Evolutionary conservation across 2,329 filamentous ascomycete genomes (phyloP).

Genomic region (Chaetomiaceae sp.): DNA sequence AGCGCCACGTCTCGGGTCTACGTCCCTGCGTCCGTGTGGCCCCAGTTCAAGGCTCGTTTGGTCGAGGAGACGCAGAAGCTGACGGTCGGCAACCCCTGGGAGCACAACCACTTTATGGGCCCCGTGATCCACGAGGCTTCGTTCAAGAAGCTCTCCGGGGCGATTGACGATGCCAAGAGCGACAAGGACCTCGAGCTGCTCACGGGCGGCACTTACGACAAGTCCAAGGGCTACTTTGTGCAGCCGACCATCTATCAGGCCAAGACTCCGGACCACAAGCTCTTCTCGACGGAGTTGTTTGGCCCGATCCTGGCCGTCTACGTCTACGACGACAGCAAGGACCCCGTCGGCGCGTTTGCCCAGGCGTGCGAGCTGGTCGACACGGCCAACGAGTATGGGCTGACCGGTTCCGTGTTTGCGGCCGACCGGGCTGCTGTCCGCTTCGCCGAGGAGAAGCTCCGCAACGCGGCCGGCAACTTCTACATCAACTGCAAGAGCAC

Average conservation of each 20-base stretch:
- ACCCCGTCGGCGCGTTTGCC: slow-evolving; percentile 40
- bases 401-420: slow-evolving; percentile 49
- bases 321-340: slow-evolving; percentile 44
- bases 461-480: slow-evolving; percentile 54
- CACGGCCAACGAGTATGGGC: slow-evolving; percentile 63
- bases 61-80: slow-evolving; percentile 36
- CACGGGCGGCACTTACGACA: slow-evolving; percentile 42
- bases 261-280: slow-evolving; percentile 38
- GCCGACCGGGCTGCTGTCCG: slow-evolving; percentile 44
- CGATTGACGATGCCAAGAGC: slow-evolving; percentile 42
- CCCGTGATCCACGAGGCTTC: slow-evolving; percentile 47
- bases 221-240: slow-evolving; percentile 41
- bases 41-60: slow-evolving; percentile 37
- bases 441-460: slow-evolving; percentile 47
- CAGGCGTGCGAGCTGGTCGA: slow-evolving; percentile 62
- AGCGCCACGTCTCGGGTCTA: slow-evolving; percentile 50
- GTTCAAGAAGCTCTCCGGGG: slow-evolving; percentile 42
- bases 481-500: slow-evolving; percentile 58
- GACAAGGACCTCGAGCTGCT: slow-evolving; percentile 42
- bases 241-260: slow-evolving; percentile 45
- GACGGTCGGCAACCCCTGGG: slow-evolving; percentile 30
- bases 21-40: slow-evolving; percentile 45
- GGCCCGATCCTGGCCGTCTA: slow-evolving; percentile 44
- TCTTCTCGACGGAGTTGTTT: slow-evolving; percentile 47
- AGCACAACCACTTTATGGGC: slow-evolving; percentile 39